A percentile compares a stretch with the other conserved stretches of the same genome.
Evolutionary conservation across 306 rosid species (phyloP).

Genomic region (Rubus parviflorus): DNA sequence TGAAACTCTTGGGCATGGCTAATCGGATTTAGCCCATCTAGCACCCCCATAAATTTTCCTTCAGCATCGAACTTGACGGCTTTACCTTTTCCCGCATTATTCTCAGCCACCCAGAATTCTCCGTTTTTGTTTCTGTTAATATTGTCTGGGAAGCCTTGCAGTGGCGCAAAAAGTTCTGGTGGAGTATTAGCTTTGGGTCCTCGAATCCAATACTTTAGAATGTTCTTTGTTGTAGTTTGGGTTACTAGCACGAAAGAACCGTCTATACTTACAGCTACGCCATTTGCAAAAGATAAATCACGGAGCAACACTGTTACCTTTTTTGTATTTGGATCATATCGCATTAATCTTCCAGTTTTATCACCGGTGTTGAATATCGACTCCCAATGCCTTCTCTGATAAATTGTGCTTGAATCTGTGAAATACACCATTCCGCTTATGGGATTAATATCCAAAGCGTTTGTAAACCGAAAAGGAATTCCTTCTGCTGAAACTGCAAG

Average conservation of each 20-base stretch:
- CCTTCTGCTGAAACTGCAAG: constrained; percentile 37
- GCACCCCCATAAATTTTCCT: background rate
- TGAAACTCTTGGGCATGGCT: background rate
- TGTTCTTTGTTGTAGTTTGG: background rate
- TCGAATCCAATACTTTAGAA: background rate
- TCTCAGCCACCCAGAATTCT: background rate
- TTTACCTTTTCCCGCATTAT: background rate
- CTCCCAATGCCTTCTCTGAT: constrained; percentile 43
- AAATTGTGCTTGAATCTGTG: background rate
- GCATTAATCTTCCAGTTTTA: constrained; percentile 37
- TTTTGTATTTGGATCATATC: background rate
- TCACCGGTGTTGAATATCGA: constrained; percentile 37
- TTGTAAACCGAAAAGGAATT: constrained; percentile 40
- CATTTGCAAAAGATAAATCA: background rate
- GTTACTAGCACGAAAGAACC: background rate
- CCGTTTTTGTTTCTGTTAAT: background rate
- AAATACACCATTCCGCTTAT: constrained; percentile 39
- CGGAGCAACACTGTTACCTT: background rate
- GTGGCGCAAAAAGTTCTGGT: background rate
- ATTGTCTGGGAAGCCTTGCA: background rate
- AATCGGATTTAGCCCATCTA: background rate
- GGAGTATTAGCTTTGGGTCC: background rate
- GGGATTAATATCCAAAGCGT: constrained; percentile 46
- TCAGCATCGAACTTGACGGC: background rate
- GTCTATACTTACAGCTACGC: background rate